Base-by-base conservation (phyloP, 176 grass and related monocot genomes). In the Zea mays region DNA sequence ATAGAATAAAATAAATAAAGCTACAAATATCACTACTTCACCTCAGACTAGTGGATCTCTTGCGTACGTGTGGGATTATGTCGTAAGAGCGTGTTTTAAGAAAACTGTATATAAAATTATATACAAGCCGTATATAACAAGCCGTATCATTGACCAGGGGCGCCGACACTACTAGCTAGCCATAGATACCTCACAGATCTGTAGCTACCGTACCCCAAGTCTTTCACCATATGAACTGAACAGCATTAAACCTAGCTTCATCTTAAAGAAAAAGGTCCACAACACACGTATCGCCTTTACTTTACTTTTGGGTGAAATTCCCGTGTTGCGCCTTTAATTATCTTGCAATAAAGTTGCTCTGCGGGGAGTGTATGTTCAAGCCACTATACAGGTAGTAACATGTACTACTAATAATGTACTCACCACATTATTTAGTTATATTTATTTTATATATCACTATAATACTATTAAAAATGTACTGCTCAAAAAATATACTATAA, bases 231-330 rank as follows among this genome's bases (percentile, higher is more conserved):
- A 27, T 27, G 27, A 27, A 27, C 27, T 27, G 68, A 71, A 48
- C 67, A 70, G 1, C 63, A 71, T 54, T 42, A 54, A 34, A 63
- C 52, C 62, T 62, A 34, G 55, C 55, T 57, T 57, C n/a, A 57
- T 20, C 3, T 21, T 57, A 57, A 57, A 57, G 55, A 57, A 57
- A 57, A 57, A 57, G 55, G 55, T 57, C 55, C 55, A 57, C 55
- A 57, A 17, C 55, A 57, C 55, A 57, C 55, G 55, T 57, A 57
- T 57, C 55, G 55, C 55, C n/a, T 57, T 57, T 57, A 57, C 55
- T 57, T 57, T 57, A 20, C 17, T 57, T 57, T 21, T 20, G 7
- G 7, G 55, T 57, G 55, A 57, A 57, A 57, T 57, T 57, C 55
- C 55, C n/a, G 55, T 57, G 55, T 57, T 57, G 55, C 54, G 6